phyloP scores from a whole-genome alignment of 768 basidiomycete genomes.

The Pleurotus salmoneostramineus region DNA sequence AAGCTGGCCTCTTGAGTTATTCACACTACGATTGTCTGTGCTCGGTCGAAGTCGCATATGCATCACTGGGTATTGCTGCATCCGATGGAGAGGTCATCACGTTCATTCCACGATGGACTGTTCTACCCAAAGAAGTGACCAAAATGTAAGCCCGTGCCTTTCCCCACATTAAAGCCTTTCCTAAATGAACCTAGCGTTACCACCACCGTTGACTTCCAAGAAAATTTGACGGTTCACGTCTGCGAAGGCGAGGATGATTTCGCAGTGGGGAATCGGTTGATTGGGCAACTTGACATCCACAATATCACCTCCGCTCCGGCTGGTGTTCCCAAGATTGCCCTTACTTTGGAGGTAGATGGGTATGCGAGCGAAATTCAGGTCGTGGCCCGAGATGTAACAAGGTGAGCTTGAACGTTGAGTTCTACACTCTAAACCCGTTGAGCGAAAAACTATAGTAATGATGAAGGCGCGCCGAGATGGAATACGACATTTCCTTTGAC shows the following conservation, averaged over 20 bases:
- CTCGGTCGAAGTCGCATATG: conserved; percentile 55
- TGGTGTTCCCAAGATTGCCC: conserved; percentile 89
- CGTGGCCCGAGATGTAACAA: background rate
- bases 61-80: conserved; percentile 61
- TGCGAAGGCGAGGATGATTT: conserved; percentile 87
- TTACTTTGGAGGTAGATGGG: conserved; percentile 87
- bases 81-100: conserved; percentile 60
- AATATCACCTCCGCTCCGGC: conserved; percentile 86
- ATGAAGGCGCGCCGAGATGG: background rate
- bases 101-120: conserved; percentile 44
- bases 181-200: conserved; percentile 51
- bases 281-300: conserved; percentile 89
- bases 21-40: conserved; percentile 48
- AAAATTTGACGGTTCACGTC: conserved; percentile 85
- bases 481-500: background rate
- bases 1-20: conserved; percentile 58
- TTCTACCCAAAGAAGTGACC: conserved; percentile 13
- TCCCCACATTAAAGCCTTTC: background rate
- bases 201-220: conserved; percentile 87
- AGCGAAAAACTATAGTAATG: background rate
- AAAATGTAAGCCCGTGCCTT: conserved; percentile 25
- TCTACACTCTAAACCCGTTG: background rate
- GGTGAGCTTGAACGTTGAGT: background rate
- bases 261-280: conserved; percentile 87
- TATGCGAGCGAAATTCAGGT: conserved; percentile 36